These are phyloP conservation scores for Nepenthes gracilis DNA, from an alignment of 148 eudicot species.

Conservation along the genomic window DNA sequence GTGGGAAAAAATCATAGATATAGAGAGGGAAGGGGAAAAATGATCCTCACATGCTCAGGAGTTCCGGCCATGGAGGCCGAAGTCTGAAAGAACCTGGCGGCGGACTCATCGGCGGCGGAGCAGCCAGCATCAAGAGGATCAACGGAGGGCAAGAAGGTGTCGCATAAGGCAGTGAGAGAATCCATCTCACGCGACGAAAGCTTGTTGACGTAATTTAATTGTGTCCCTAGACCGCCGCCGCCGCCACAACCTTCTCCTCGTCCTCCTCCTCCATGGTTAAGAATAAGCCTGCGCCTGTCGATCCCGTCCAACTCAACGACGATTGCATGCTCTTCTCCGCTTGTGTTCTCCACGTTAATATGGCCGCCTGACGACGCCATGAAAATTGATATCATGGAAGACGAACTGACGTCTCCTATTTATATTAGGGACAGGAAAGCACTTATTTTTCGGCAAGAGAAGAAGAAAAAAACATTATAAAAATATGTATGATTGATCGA, in stretches of 20 bases:
- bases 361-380: too few species aligned
- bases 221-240: background rate
- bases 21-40: background rate
- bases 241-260: too few species aligned
- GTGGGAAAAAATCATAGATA: too few species aligned
- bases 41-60: constrained; percentile 24
- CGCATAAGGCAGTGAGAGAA: constrained; percentile 42
- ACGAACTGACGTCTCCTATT: too few species aligned
- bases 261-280: too few species aligned
- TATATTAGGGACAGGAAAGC: too few species aligned
- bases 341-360: too few species aligned
- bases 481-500: too few species aligned
- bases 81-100: constrained; percentile 21
- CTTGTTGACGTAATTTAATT: background rate
- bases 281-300: constrained; percentile 7
- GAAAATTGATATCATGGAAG: too few species aligned
- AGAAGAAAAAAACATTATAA: too few species aligned
- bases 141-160: constrained; percentile 44
- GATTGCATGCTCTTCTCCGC: background rate
- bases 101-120: constrained; percentile 9
- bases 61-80: constrained; percentile 49
- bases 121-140: constrained; percentile 4
- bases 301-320: constrained; percentile 13
- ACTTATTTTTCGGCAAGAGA: too few species aligned
- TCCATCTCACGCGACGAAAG: constrained; percentile 41